Base-by-base conservation (phyloP, 768 basidiomycete species). In the Lentinula guzmanii region DNA sequence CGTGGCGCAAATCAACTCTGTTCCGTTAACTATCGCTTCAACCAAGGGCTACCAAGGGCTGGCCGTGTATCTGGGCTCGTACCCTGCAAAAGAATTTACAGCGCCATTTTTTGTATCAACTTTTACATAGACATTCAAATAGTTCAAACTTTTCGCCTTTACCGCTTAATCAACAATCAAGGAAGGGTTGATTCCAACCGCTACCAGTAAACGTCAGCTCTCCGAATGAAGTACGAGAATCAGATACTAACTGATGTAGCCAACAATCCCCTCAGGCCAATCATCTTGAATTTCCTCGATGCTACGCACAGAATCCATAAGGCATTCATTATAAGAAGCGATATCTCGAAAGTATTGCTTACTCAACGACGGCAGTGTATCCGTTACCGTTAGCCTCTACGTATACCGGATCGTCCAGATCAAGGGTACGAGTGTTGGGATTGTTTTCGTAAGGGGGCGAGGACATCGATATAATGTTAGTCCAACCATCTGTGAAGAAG, bases 401-500 rank as follows among this genome's bases (percentile, higher is more conserved):
- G 60, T 61, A 71, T 50, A 62, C 65, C 24, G 66, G 61, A 43
- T 71, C 70, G 58, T 70, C 64, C 21, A 65, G 52, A 51, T 71
- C 69, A 62, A 70, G 16, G n/a, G 68, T 58, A 6, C 69, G 63
- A 15, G 28, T 16, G 61, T 69, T 59, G 1, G 65, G 10, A 24
- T 48, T 66, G 55, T 69, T 68, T 41, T 62, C 46, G 37, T 66
- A 64, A 37, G 34, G 37, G 4, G 35, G 53, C 9, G 53, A 54
- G 11, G 53, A 54, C 53, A 54, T 39, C 21, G 37, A 37, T 37
- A 69, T 62, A 33, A 69, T 63, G 51, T 69, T 62, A 37, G 70
- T 75, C 74, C 73, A 75, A 18, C 61, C 62, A 51, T 77, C 76
- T 8, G 70, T 70, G 68, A 78, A 78, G 71, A 76, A 79, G 11